Base-by-base conservation (phyloP, 768 basidiomycete genomes). In the Boletellus ananiceps region DNA sequence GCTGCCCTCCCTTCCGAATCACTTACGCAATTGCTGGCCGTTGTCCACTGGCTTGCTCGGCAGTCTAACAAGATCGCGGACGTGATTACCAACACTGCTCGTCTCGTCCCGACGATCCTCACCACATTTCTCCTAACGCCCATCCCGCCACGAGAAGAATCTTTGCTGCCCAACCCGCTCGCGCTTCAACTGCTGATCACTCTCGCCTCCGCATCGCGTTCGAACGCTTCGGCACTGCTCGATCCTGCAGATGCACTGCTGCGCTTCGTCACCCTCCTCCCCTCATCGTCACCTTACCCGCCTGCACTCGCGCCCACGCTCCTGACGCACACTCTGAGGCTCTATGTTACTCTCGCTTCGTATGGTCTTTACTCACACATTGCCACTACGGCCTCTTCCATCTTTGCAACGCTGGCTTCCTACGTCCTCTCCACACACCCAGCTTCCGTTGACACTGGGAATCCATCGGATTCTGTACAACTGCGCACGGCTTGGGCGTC, bases 281-380 rank as follows among this genome's bases (percentile, higher is more conserved):
- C 83, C 27, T 58, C 74, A 19, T 56, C 68, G 2, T 73, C 71
- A 3, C 64, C 74, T 0, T 76, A 78, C 38, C 50, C 69, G 0
- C 48, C 42, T 4, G 38, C 63, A 0, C 61, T 73, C 1, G 70
- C 80, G 1, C 73, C 66, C 1, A 60, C 65, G 2, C 76, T 92
- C 15, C 72, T 86, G 14, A 67, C 68, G 1, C 69, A 68, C 27
- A 86, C 84, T 0, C 69, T 98, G 19, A 70, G 68, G 5, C 69
- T 93, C 13, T 93, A 89, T 66, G 61, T 73, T 0, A 60, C 69
- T 2, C 74, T 96, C 8, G 90, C 82, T 0, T 72, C 77, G 2
- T 98, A 95, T 55, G 94, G 94, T 1, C 63, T 95, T 1, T 85
- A 84, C 56, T 68, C 88, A 0, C 78, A 83, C 47, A 74, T 86